Evolutionary conservation across 805 yeast genomes (phyloP).

Genomic region (Saccharomyces paradoxus): DNA sequence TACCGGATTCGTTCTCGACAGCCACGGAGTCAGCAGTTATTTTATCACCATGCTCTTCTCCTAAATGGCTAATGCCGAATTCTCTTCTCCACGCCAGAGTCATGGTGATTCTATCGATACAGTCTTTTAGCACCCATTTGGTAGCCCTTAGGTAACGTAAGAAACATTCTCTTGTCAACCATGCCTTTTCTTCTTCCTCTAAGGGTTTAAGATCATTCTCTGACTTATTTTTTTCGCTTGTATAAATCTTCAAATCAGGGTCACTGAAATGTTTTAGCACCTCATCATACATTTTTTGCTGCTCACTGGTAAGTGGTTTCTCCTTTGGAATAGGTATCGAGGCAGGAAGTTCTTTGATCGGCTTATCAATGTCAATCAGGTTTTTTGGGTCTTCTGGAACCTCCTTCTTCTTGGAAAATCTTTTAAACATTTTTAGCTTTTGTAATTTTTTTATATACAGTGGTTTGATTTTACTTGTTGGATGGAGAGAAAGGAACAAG

Average conservation of each 20-base stretch:
- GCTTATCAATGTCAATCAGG: conserved; percentile 33
- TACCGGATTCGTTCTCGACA: conserved; percentile 81
- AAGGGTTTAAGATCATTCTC: conserved; percentile 28
- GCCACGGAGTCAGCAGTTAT: conserved; percentile 48
- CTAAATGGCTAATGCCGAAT: conserved; percentile 56
- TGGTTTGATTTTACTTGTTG: neutral
- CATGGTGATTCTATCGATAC: conserved; percentile 63
- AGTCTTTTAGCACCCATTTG: conserved; percentile 71
- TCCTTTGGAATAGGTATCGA: conserved; percentile 45
- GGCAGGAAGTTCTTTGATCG: conserved; percentile 50
- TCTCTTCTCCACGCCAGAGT: conserved; percentile 91
- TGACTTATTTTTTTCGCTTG: conserved; percentile 36
- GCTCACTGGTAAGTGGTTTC: conserved; percentile 41
- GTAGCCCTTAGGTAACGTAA: conserved; percentile 88
- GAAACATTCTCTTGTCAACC: conserved; percentile 90
- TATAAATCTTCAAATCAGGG: conserved; percentile 44
- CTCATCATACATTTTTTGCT: conserved; percentile 51
- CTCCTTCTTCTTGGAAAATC: conserved; percentile 21
- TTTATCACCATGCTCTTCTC: conserved; percentile 38
- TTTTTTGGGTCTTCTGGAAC: conserved; percentile 17
- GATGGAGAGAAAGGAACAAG: neutral
- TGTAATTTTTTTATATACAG: conserved; percentile 8
- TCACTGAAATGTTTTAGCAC: conserved; percentile 57
- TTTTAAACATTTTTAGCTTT: conserved; percentile 17
- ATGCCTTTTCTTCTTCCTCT: conserved; percentile 59